These are phyloP conservation scores for Yamadazyma aaseri DNA, from an alignment of 1,139 yeast genomes.

Conservation along the genomic window DNA sequence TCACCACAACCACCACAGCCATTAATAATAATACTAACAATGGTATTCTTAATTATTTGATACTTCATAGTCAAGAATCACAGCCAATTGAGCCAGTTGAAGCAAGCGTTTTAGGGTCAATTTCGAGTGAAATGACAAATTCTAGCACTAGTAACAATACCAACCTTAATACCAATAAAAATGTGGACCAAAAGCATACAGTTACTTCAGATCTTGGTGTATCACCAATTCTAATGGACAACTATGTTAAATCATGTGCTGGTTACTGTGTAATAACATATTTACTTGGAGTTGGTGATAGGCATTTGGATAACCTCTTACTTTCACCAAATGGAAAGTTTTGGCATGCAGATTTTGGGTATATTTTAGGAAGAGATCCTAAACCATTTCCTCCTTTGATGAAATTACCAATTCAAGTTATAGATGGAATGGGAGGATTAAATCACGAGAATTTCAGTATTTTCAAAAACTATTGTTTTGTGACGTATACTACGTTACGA, in stretches of 20 bases:
- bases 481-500: slow-evolving; percentile 86
- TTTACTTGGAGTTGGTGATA: slow-evolving; percentile 91
- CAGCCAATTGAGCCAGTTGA: slow-evolving; percentile 28
- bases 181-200: slow-evolving; percentile 25
- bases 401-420: slow-evolving; percentile 95
- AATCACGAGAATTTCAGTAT: slow-evolving; percentile 79
- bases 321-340: slow-evolving; percentile 75
- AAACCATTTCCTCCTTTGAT: slow-evolving; percentile 98
- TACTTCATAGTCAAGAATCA: slow-evolving; percentile 55
- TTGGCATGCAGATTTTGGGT: slow-evolving; percentile 98
- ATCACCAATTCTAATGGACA: slow-evolving; percentile 78
- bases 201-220: slow-evolving; percentile 67
- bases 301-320: slow-evolving; percentile 89
- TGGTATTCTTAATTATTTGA: slow-evolving; percentile 71
- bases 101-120: slow-evolving; percentile 25
- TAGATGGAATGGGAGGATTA: slow-evolving; percentile 97
- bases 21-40: slow-evolving; percentile 23
- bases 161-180: no score
- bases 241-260: slow-evolving; percentile 92
- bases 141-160: slow-evolving; percentile 3
- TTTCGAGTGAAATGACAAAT: slow-evolving; percentile 4
- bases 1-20: slow-evolving; percentile 1
- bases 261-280: slow-evolving; percentile 98
- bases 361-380: slow-evolving; percentile 93
- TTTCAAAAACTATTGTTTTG: slow-evolving; percentile 91